Conservation (phyloP, 169 alveolate species). For the Ichthyophthirius multifiliis region DNA sequence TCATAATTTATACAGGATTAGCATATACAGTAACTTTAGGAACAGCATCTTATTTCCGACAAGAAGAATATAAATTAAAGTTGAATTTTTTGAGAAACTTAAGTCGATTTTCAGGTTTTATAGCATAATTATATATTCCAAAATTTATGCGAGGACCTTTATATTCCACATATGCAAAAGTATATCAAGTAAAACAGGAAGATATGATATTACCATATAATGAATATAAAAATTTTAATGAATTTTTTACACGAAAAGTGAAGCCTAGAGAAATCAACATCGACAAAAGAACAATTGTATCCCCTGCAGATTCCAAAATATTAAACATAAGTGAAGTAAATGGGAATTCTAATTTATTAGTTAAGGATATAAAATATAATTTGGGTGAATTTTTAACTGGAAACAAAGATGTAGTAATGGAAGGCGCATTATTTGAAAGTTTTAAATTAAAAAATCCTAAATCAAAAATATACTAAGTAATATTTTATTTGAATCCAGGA, state of each 20-base stretch:
- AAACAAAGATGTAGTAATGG: slow-evolving; percentile 11
- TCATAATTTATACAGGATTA: too few species aligned
- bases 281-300: not conserved
- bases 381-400: slow-evolving; percentile 74
- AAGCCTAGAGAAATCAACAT: slow-evolving; percentile 48
- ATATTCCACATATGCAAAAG: slow-evolving; percentile 35
- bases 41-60: too few species aligned
- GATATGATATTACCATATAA: slow-evolving; percentile 43
- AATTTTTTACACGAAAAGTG: slow-evolving; percentile 62
- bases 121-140: slow-evolving; percentile 35
- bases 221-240: slow-evolving; percentile 46
- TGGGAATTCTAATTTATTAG: slow-evolving; percentile 53
- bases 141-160: slow-evolving; percentile 23
- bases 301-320: slow-evolving; percentile 83
- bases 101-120: slow-evolving; percentile 36
- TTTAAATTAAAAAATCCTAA: slow-evolving; percentile 43
- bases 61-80: not conserved
- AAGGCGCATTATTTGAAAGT: not conserved
- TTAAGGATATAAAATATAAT: slow-evolving; percentile 68
- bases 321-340: slow-evolving; percentile 56
- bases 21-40: too few species aligned
- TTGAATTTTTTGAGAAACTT: slow-evolving; percentile 24
- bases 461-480: slow-evolving; percentile 51
- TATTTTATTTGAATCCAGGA: slow-evolving; percentile 86
- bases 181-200: slow-evolving; percentile 40